Percentiles rank a stretch among this genome's conserved stretches.
phyloP scores from a whole-genome alignment of 108 stramenopile genomes.

The Nitzschia inconspicua region DNA sequence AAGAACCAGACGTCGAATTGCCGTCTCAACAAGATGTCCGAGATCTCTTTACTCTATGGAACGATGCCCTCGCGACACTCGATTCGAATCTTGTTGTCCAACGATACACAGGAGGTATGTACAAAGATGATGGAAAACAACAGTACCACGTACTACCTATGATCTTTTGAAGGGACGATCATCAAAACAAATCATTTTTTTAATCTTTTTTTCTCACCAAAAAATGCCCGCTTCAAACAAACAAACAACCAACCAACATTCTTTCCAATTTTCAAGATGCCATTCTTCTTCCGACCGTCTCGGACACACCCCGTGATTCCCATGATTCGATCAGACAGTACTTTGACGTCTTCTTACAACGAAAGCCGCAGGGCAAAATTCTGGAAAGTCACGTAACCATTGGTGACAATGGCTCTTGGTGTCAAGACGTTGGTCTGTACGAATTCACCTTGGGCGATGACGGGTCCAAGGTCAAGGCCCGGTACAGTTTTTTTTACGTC shows the following conservation, averaged over 20 bases:
- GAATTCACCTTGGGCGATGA: constrained; percentile 57
- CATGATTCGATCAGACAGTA: constrained; percentile 57
- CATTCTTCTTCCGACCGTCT: constrained; percentile 55
- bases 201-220: no score
- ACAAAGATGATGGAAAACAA: no score
- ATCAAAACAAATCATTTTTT: no score
- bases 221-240: no score
- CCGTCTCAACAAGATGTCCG: constrained; percentile 37
- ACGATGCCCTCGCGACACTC: constrained; percentile 42
- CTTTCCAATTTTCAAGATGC: no score
- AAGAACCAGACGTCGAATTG: no score
- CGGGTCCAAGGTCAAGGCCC: constrained; percentile 55
- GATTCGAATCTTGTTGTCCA: constrained; percentile 38
- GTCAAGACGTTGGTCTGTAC: constrained; percentile 52
- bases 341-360: constrained; percentile 50
- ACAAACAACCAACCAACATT: no score
- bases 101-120: no score
- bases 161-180: no score
- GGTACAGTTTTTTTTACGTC: constrained; percentile 58
- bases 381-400: constrained; percentile 47
- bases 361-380: constrained; percentile 57
- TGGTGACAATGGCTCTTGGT: constrained; percentile 37
- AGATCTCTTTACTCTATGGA: constrained; percentile 41
- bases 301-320: constrained; percentile 49
- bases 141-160: no score